Evolutionary conservation across 1,139 yeast species (phyloP).

Genomic region (Geotrichum siamense): DNA sequence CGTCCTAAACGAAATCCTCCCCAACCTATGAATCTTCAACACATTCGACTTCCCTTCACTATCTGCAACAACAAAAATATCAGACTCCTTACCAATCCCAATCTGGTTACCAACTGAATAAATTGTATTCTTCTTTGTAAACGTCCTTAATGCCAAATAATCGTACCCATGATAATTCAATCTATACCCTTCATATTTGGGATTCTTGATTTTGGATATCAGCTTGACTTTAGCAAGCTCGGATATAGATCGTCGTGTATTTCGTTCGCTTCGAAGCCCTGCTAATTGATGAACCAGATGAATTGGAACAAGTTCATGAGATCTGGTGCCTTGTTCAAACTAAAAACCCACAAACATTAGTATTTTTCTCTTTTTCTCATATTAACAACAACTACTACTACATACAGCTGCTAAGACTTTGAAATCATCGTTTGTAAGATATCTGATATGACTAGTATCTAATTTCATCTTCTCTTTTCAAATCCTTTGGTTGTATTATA

Average conservation of each 20-base stretch:
- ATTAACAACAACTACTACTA: no score
- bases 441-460: constrained; percentile 90
- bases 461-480: constrained; percentile 55
- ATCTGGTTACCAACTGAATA: constrained; percentile 80
- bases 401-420: constrained; percentile 73
- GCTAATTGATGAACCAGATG: constrained; percentile 72
- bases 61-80: constrained; percentile 81
- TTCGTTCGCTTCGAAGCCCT: constrained; percentile 67
- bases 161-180: constrained; percentile 86
- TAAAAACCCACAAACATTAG: no score
- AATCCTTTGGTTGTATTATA: not conserved
- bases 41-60: constrained; percentile 53
- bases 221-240: constrained; percentile 83
- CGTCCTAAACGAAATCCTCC: constrained; percentile 86
- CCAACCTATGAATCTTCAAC: constrained; percentile 83
- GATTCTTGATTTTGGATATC: constrained; percentile 72
- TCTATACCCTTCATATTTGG: constrained; percentile 78
- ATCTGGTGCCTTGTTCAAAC: constrained; percentile 75
- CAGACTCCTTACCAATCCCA: constrained; percentile 97
- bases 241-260: constrained; percentile 69
- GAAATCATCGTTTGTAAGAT: constrained; percentile 83
- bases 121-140: constrained; percentile 62
- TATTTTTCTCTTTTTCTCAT: no score
- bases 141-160: constrained; percentile 77
- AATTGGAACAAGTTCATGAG: constrained; percentile 94